Percentiles rank a stretch among this genome's conserved stretches.
These are phyloP conservation scores for Trypanosoma mega DNA, from an alignment of 208 protist genomes.

Conservation along the genomic window DNA sequence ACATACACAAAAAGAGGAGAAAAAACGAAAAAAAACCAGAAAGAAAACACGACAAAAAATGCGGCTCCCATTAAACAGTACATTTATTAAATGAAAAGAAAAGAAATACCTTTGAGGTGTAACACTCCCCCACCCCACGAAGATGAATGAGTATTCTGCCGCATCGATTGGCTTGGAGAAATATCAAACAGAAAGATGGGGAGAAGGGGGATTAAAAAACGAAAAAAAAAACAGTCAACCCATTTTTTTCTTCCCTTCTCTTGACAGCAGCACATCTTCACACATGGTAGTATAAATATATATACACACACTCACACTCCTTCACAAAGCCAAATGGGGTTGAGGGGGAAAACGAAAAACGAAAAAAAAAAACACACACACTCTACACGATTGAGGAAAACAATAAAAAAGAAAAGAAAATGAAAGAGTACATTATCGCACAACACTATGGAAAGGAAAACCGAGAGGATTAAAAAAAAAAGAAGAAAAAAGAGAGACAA, in stretches of 20 bases:
- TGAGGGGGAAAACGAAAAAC: conserved; percentile 12
- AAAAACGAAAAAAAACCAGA: conserved; percentile 8
- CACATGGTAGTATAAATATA: conserved; percentile 5
- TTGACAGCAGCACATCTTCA: background rate
- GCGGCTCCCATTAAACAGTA: background rate
- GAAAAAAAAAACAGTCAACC: conserved; percentile 19
- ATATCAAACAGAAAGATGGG: conserved; percentile 18
- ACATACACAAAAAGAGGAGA: background rate
- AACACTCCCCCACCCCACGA: background rate
- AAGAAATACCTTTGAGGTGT: background rate
- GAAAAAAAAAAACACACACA: conserved; percentile 1
- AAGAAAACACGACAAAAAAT: background rate
- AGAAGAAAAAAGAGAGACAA: too few species aligned
- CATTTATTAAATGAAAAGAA: too few species aligned
- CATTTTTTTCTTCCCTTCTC: too few species aligned
- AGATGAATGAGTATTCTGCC: background rate
- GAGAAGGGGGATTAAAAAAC: conserved; percentile 1
- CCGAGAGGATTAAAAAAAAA: background rate
- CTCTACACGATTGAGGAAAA: background rate
- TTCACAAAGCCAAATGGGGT: conserved; percentile 1
- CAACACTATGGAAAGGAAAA: conserved; percentile 1
- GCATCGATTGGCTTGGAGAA: background rate
- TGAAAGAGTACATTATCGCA: background rate
- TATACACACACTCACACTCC: conserved; percentile 5
- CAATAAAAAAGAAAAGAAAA: conserved; percentile 19